phyloP scores from a whole-genome alignment of 768 basidiomycete genomes.

The Leucocoprinus birnbaumii region DNA sequence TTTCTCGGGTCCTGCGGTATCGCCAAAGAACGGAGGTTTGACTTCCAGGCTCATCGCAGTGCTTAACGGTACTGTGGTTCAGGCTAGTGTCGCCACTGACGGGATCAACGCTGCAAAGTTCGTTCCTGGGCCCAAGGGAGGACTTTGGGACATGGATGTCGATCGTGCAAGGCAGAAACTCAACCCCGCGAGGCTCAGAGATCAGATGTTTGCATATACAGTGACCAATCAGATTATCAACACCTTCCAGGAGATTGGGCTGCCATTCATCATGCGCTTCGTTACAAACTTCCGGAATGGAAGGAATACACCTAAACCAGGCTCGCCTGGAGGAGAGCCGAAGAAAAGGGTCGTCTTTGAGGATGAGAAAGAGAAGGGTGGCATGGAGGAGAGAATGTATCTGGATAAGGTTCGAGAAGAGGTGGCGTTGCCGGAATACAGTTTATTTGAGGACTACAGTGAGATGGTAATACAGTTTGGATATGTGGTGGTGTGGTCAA shows the following conservation, averaged over 20 bases:
- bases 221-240: constrained; percentile 87
- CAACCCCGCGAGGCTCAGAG: constrained; percentile 68
- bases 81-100: background rate
- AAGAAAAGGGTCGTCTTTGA: constrained; percentile 78
- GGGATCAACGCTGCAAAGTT: constrained; percentile 12
- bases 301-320: constrained; percentile 7
- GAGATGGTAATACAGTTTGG: constrained; percentile 98
- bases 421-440: constrained; percentile 77
- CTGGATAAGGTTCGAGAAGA: constrained; percentile 77
- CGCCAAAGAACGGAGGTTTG: constrained; percentile 12
- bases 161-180: constrained; percentile 53
- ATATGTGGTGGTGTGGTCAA: constrained; percentile 88
- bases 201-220: constrained; percentile 91
- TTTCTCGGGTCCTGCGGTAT: constrained; percentile 15
- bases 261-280: constrained; percentile 74
- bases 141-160: constrained; percentile 53
- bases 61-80: constrained; percentile 27
- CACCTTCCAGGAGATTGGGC: constrained; percentile 72
- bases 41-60: constrained; percentile 20
- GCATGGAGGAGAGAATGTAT: constrained; percentile 62
- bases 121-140: constrained; percentile 9
- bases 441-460: constrained; percentile 83
- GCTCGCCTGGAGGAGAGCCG: constrained; percentile 19
- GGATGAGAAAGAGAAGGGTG: constrained; percentile 55
- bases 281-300: constrained; percentile 37